phyloP scores from a whole-genome alignment of 257 asterid genomes.

The Petrea volubilis region DNA sequence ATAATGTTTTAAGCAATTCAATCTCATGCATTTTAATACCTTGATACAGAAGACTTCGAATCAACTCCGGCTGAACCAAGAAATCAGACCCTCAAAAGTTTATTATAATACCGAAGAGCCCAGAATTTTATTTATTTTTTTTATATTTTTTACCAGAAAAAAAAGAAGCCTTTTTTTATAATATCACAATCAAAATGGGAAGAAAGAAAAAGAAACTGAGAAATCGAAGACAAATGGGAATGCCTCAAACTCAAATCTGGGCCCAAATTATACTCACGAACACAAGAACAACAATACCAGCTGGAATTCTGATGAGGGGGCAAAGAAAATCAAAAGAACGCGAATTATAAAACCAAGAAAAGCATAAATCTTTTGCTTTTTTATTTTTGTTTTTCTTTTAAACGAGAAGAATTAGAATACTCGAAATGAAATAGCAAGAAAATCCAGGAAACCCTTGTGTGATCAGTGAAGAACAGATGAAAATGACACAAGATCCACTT shows the following conservation, averaged over 20 bases:
- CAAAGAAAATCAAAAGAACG: conserved; percentile 8
- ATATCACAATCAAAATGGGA: not conserved
- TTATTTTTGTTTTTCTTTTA: not conserved
- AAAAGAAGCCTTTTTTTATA: not conserved
- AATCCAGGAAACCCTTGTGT: conserved; percentile 34
- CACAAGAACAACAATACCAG: conserved; percentile 10
- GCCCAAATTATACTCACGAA: conserved; percentile 5
- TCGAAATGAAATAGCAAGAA: not conserved
- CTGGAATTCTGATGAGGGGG: conserved; percentile 5
- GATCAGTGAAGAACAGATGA: conserved; percentile 24
- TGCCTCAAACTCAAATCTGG: conserved; percentile 30
- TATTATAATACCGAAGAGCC: conserved; percentile 1
- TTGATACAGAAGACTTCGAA: conserved; percentile 21
- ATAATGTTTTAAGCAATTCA: not conserved
- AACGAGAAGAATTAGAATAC: not conserved
- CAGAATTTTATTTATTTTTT: not conserved
- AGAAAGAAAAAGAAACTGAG: not conserved
- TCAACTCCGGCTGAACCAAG: conserved; percentile 16
- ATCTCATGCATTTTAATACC: conserved; percentile 15
- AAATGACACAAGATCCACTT: conserved; percentile 40
- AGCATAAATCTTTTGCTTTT: not conserved
- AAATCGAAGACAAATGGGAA: not conserved
- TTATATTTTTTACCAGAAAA: too few relatives aligned
- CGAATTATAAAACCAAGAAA: not conserved
- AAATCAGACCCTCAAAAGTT: conserved; percentile 16